phyloP scores from a whole-genome alignment of 2,329 filamentous ascomycete species.

The Thielaviopsis euricoi region DNA sequence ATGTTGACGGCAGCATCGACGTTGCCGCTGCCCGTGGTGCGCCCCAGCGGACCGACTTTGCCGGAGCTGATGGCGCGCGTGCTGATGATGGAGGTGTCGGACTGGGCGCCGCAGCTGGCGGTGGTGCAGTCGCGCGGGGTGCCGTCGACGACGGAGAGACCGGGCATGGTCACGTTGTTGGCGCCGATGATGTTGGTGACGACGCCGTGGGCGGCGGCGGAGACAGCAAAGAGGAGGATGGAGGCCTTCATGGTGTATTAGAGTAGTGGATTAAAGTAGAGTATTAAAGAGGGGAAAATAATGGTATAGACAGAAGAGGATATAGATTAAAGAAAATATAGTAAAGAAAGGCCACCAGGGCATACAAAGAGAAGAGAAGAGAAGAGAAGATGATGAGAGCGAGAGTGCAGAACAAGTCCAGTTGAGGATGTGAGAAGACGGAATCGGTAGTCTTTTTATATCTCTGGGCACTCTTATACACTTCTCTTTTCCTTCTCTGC shows the following conservation, averaged over 20 bases:
- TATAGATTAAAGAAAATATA: neutral
- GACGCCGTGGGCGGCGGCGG: conserved; percentile 40
- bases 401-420: neutral
- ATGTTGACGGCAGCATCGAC: conserved; percentile 42
- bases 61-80: conserved; percentile 37
- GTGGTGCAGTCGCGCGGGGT: conserved; percentile 50
- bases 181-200: conserved; percentile 39
- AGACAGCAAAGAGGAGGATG: conserved; percentile 28
- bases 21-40: conserved; percentile 41
- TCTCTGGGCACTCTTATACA: no score
- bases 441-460: neutral
- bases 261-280: neutral
- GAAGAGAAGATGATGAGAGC: neutral
- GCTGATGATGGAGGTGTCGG: conserved; percentile 55
- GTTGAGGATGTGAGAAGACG: neutral
- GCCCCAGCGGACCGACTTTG: conserved; percentile 42
- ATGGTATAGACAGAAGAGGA: no score
- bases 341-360: conserved; percentile 4
- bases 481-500: no score
- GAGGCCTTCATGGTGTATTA: conserved; percentile 8
- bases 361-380: conserved; percentile 3
- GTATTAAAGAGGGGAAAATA: neutral
- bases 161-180: conserved; percentile 47
- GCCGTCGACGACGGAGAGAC: conserved; percentile 40
- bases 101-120: conserved; percentile 46